Base-by-base conservation (phyloP, 108 stramenopile species). In the Skeletonema marinoi region DNA sequence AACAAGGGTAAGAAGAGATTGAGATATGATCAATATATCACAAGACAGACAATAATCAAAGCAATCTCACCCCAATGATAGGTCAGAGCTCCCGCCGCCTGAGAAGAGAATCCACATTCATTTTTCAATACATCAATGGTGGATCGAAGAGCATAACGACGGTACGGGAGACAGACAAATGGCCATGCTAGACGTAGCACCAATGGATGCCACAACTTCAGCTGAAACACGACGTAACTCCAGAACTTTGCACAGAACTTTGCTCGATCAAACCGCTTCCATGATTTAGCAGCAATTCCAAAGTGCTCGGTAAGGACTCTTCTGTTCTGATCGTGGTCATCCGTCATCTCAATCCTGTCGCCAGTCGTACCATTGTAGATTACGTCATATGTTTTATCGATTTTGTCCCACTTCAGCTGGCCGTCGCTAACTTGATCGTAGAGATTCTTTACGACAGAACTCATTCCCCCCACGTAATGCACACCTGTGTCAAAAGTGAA, bases 401-500 rank as follows among this genome's bases (percentile, higher is more conserved):
- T 38, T 36, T 79, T 75, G 65, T 58, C 60, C 66, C 84, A 87
- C 42, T 81, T 77, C 60, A 83, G 38, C 31, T 77, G 73, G 12
- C 74, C 77, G 33, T 87, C 86, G 58, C 60, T 70, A 36, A 78
- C 17, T 58, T 48, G 33, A 61, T 64, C 74, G 32, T 60, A 83
- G 77, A 75, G 70, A 4, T 39, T 78, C 33, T 39, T 44, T 9
- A 70, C 61, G 35, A 35, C n/a, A 17, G 73, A 51, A 1, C 30
- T 13, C 21, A 68, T 29, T 33, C 72, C 68, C 4, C 83, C 72
- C 42, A 46, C 44, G 42, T 87, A 87, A 69, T 87, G 87, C 6
- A 87, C 65, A 2, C 87, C 87, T 3, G 62, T 50, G 64, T 87
- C 87, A 75, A 85, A 87, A 11, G 64, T 41, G 51, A 68, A 85